These are phyloP conservation scores for Penicillium macrosclerotiorum DNA, from an alignment of 495 filamentous ascomycete genomes.

Conservation along the genomic window DNA sequence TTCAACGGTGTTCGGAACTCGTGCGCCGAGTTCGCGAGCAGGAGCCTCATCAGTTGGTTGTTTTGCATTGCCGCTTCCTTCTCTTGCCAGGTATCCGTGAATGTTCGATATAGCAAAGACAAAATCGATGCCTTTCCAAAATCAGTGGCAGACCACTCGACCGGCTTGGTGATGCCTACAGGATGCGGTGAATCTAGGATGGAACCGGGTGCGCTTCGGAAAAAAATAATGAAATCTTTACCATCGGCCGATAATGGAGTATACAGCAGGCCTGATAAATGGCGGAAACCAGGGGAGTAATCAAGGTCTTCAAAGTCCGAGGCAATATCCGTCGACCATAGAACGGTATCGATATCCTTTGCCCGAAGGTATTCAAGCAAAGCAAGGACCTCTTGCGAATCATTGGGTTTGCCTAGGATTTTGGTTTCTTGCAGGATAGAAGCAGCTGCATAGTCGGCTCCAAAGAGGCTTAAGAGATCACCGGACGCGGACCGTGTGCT, in stretches of 20 bases:
- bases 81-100: constrained; percentile 85
- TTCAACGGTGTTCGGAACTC: constrained; percentile 90
- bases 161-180: neutral
- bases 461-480: constrained; percentile 25
- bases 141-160: constrained; percentile 43
- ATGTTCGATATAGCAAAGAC: constrained; percentile 82
- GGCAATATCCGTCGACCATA: constrained; percentile 68
- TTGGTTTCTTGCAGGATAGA: constrained; percentile 82
- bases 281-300: constrained; percentile 71
- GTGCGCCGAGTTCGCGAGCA: constrained; percentile 86
- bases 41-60: constrained; percentile 70
- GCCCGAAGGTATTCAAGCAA: constrained; percentile 79
- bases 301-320: constrained; percentile 77
- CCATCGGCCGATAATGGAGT: constrained; percentile 72
- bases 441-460: constrained; percentile 74
- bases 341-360: constrained; percentile 65
- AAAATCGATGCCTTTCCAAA: constrained; percentile 82
- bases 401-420: constrained; percentile 69
- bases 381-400: constrained; percentile 75
- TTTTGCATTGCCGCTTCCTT: constrained; percentile 79
- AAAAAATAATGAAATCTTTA: constrained; percentile 85
- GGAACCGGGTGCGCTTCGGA: constrained; percentile 39
- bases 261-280: constrained; percentile 73
- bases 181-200: constrained; percentile 5
- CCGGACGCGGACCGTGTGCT: constrained; percentile 5